Evolutionary conservation across 306 rosid species (phyloP), one percentile per base, ranked within the genome.

Genomic region (Oxytropis ochrocephala): DNA sequence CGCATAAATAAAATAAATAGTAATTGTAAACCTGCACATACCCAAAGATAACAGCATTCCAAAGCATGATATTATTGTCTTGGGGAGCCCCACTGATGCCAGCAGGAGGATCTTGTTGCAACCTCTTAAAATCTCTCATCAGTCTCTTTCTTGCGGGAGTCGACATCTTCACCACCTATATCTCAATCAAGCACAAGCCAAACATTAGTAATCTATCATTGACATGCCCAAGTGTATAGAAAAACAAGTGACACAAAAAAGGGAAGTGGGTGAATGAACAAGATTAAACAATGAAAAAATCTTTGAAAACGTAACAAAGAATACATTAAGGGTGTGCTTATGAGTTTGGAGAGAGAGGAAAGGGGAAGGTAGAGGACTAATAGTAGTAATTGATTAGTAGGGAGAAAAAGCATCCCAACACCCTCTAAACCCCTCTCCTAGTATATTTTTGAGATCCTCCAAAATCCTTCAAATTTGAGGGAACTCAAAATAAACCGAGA

Each of bases 21-120:
- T 58, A 18, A 35, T n/a, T 43, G 3, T 52, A 49, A 64, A 64
- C 29, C 48, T 14, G 11, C 71, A 74, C 86, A 44, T 67, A 92
- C 98, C 98, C 98, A 78, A 92, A 92, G 65, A 92, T 89, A 41
- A 92, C 98, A 75, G 98, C 98, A 80, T 92, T 92, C 98, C 98
- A 92, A 62, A 90, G 91, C 98, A 89, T 86, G 46, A 92, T 90
- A 73, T 92, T 92, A 65, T 88, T 92, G 84, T 92, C 96, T 48
- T 89, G 96, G 17, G 98, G 98, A 49, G 98, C 98, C 33, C 98
- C 98, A 60, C 98, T 92, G 70, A 92, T 89, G 67, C 96, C 96
- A 3, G 96, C 98, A 51, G 96, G 96, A 67, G 98, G 96, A 73
- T 89, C 96, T 58, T 86, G 96, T 56, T 89, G 98, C 86, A 92